Evolutionary conservation across 257 asterid genomes (phyloP).

Genomic region (Thymus quinquecostatus): DNA sequence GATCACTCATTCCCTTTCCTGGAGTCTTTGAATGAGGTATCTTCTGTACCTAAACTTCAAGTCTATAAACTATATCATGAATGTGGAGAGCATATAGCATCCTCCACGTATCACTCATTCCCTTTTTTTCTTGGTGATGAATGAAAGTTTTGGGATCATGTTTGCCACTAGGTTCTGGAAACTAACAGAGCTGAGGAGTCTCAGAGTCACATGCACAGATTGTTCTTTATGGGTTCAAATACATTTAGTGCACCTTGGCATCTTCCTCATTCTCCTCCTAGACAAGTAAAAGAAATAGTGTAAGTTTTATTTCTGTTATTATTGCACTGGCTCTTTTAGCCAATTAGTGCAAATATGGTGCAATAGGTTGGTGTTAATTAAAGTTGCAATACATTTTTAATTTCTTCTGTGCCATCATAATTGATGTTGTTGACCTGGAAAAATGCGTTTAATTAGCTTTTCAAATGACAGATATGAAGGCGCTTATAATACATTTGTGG

Average conservation of each 20-base stretch:
- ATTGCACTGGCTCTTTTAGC: slow-evolving; percentile 4
- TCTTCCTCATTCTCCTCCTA: slow-evolving; percentile 98
- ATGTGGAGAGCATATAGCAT: slow-evolving; percentile 16
- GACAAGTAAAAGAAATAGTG: slow-evolving; percentile 90
- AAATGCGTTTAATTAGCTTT: not conserved
- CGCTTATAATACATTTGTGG: slow-evolving; percentile 86
- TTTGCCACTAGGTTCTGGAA: slow-evolving; percentile 78
- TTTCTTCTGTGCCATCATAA: slow-evolving; percentile 7
- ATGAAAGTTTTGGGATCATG: slow-evolving; percentile 30
- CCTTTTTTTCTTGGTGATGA: slow-evolving; percentile 16
- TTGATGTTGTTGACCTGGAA: not conserved
- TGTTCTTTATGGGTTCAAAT: slow-evolving; percentile 91
- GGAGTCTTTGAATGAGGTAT: slow-evolving; percentile 96
- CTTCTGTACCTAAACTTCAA: slow-evolving; percentile 2
- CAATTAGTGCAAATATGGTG: slow-evolving; percentile 19
- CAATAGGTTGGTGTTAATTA: slow-evolving; percentile 7
- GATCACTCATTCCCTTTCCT: slow-evolving; percentile 98
- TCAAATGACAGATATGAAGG: slow-evolving; percentile 76
- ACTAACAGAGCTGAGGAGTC: slow-evolving; percentile 98
- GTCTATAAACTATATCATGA: slow-evolving; percentile 3
- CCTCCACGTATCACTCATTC: slow-evolving; percentile 22
- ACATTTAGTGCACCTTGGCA: slow-evolving; percentile 98
- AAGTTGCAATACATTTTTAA: not conserved
- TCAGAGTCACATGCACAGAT: slow-evolving; percentile 92
- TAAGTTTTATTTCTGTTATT: slow-evolving; percentile 45